phyloP scores from a whole-genome alignment of 2,329 filamentous ascomycete genomes.

The Tolypocladium cylindrosporum region DNA sequence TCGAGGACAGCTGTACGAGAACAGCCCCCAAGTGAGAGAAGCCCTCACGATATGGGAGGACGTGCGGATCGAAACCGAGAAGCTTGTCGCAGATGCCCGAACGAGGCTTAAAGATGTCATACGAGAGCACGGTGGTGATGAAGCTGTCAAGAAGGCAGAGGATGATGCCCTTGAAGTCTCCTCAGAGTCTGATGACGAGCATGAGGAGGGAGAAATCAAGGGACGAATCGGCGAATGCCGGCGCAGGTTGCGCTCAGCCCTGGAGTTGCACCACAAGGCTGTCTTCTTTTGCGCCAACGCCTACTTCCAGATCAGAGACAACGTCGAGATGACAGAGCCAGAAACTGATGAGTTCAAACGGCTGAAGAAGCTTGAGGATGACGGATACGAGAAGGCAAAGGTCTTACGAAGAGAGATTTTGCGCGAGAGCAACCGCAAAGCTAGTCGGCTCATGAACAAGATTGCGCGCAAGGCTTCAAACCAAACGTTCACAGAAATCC shows the following conservation, averaged over 20 bases:
- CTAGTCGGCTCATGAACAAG: slow-evolving; percentile 44
- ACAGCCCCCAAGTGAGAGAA: slow-evolving; percentile 55
- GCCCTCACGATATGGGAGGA: slow-evolving; percentile 62
- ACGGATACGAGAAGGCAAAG: slow-evolving; percentile 72
- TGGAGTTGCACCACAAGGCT: slow-evolving; percentile 75
- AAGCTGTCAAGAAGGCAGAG: slow-evolving; percentile 1
- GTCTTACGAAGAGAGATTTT: slow-evolving; percentile 68
- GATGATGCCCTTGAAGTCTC: slow-evolving; percentile 3
- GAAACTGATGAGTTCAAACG: slow-evolving; percentile 56
- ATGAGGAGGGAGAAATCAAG: slow-evolving; percentile 21
- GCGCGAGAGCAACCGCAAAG: slow-evolving; percentile 32
- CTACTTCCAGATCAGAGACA: slow-evolving; percentile 72
- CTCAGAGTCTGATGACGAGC: slow-evolving; percentile 24
- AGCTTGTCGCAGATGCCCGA: slow-evolving; percentile 54
- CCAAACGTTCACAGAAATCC: slow-evolving; percentile 52
- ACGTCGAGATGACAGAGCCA: slow-evolving; percentile 51
- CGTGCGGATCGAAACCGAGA: slow-evolving; percentile 37
- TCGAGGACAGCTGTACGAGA: slow-evolving; percentile 70
- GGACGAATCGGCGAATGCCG: slow-evolving; percentile 46
- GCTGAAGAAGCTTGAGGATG: slow-evolving; percentile 60
- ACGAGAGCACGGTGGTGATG: slow-evolving; percentile 12
- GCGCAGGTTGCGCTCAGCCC: slow-evolving; percentile 55
- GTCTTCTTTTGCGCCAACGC: slow-evolving; percentile 79
- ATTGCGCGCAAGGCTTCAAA: slow-evolving; percentile 43
- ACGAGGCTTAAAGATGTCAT: slow-evolving; percentile 46